Percentiles rank a stretch among this genome's conserved stretches.
phyloP scores from a whole-genome alignment of 1,284 basidiomycete species.

The Gomphus sp. region DNA sequence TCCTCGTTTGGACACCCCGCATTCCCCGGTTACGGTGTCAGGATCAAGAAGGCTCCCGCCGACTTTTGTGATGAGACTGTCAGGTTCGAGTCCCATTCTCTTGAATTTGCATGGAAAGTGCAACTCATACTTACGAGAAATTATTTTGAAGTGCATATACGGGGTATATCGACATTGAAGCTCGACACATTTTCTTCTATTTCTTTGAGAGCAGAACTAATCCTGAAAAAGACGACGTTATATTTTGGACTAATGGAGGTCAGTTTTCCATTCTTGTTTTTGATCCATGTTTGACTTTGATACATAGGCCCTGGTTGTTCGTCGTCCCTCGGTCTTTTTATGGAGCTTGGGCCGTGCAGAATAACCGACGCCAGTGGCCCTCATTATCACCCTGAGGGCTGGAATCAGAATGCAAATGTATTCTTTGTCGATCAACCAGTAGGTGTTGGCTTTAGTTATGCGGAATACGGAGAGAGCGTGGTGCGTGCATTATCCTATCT shows the following conservation, averaged over 20 bases:
- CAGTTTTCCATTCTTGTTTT: conserved; percentile 2
- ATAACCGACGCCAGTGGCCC: conserved; percentile 26
- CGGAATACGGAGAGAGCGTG: conserved; percentile 30
- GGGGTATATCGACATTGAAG: conserved; percentile 46
- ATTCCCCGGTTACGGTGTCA: conserved; percentile 14
- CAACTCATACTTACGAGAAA: neutral
- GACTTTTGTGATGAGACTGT: conserved; percentile 13
- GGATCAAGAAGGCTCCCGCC: conserved; percentile 13
- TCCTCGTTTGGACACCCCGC: conserved; percentile 13
- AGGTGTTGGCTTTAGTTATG: conserved; percentile 59
- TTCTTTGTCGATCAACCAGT: conserved; percentile 69
- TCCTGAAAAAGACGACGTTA: conserved; percentile 56
- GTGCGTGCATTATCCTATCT: too few relatives aligned
- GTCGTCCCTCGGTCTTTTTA: conserved; percentile 55
- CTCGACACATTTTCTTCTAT: conserved; percentile 53
- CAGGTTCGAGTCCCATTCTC: neutral
- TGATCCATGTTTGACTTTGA: conserved; percentile 4
- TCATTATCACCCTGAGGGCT: conserved; percentile 51
- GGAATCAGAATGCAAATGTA: conserved; percentile 59
- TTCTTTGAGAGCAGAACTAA: conserved; percentile 73
- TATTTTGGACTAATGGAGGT: conserved; percentile 70
- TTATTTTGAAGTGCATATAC: conserved; percentile 37
- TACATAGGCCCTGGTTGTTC: conserved; percentile 53
- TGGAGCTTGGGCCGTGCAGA: conserved; percentile 36
- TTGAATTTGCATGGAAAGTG: neutral